A percentile compares a stretch with the other conserved stretches of the same genome.
phyloP scores from a whole-genome alignment of 2,329 filamentous ascomycete genomes.

The Aspergillus quadrilineatus region DNA sequence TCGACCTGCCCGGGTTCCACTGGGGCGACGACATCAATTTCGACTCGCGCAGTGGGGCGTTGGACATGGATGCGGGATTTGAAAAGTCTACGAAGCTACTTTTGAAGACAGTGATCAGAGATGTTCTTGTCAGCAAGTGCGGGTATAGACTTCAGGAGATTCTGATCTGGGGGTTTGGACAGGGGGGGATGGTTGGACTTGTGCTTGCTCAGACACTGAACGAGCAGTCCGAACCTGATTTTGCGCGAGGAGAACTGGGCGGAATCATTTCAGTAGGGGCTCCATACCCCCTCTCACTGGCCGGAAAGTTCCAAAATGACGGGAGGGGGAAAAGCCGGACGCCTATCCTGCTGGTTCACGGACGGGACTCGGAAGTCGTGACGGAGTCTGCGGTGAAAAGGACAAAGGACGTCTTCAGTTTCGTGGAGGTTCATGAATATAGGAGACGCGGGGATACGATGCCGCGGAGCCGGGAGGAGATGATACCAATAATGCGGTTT shows the following conservation, averaged over 20 bases:
- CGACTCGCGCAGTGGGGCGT: conserved; percentile 49
- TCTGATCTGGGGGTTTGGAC: conserved; percentile 65
- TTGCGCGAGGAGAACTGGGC: conserved; percentile 23
- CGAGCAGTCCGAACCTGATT: neutral
- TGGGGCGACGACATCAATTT: conserved; percentile 68
- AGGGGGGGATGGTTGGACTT: conserved; percentile 64
- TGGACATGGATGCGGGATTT: conserved; percentile 65
- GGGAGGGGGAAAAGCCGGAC: conserved; percentile 36
- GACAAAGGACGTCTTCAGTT: conserved; percentile 64
- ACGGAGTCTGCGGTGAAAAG: conserved; percentile 63
- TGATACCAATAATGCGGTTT: conserved; percentile 85
- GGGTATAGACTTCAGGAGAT: conserved; percentile 63
- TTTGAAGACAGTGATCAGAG: conserved; percentile 52
- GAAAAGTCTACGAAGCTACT: conserved; percentile 50
- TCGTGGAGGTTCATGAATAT: conserved; percentile 69
- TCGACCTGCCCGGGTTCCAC: conserved; percentile 66
- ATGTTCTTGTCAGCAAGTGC: conserved; percentile 54
- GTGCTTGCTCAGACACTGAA: conserved; percentile 49
- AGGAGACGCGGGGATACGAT: conserved; percentile 71
- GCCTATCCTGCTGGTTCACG: conserved; percentile 44
- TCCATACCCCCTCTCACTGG: conserved; percentile 40
- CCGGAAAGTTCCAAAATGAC: conserved; percentile 22
- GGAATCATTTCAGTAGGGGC: conserved; percentile 47
- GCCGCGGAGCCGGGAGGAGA: conserved; percentile 81
- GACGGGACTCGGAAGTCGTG: conserved; percentile 49